Evolutionary conservation across 2,329 filamentous ascomycete genomes (phyloP), one percentile per base, ranked within the genome.

Genomic region (Diaporthe sp.): DNA sequence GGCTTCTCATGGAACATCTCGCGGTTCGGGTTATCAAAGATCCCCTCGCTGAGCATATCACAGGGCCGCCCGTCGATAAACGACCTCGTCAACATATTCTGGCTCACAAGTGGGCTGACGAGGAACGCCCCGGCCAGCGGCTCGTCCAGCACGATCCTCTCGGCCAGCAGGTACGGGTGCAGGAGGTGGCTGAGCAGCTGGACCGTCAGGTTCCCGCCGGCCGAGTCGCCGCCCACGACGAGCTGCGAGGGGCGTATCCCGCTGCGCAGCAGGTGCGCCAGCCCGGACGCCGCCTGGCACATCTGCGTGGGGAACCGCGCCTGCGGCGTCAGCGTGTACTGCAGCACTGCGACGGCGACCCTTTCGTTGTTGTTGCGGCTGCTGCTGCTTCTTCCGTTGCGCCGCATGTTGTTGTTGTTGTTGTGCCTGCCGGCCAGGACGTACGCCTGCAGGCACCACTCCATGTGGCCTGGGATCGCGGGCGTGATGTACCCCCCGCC

Each of bases 181-280:
- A 84, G 53, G 3, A 85, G 55, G 65, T 85, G 84, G 13, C 80
- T 75, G 13, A 85, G 75, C 9, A 85, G 70, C 76, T 83, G 82
- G 15, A 79, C 76, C 0, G 82, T 79, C 44, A 85, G 65, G 73
- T 85, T 85, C 0, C 81, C 84, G 20, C 84, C 84, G 0, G 83
- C 83, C 15, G 84, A 85, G 68, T 85, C 84, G 4, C 83, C 83
- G 4, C 84, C 84, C 12, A 85, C 71, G 61, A 84, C 76, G 15
- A 85, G 78, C 67, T 85, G 78, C 2, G 76, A 71, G 0, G 84
- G 80, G 8, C 55, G 55, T 60, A 84, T 76, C 4, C 84, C 84
- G 1, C 79, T 76, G 0, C 77, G 76, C 1, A 85, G 76, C 1
- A 85, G 57, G n/a, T 81, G 78, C 1, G 79, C 78, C 8, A 85